Evolutionary conservation across 1,139 yeast genomes (phyloP), one percentile per base, ranked within the genome.

Genomic region (Hemisphaericaspora xylofermentans): DNA sequence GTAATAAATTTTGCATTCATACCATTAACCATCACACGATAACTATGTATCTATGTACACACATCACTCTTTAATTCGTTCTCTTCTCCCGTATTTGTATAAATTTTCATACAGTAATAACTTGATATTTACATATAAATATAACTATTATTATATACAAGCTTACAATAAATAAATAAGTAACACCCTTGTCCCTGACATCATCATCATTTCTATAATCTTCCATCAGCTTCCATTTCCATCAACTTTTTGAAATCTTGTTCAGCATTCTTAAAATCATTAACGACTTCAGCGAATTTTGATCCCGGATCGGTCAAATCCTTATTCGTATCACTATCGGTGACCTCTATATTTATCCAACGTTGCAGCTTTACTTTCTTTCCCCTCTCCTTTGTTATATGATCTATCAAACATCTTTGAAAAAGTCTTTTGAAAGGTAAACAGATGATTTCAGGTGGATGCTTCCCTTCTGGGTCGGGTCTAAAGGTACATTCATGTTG

Each of bases 401-500:
- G 43, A 10, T 65, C 60, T 14, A 71, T 49, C 10, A 68, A 49
- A 52, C 84, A 78, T 42, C 79, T 61, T 48, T 69, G 72, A 56
- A 78, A 78, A 5, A 77, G 47, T 36, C 84, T 52, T 45, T 72
- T 77, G 58, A 78, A 78, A 2, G 84, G 83, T 14, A 74, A 56
- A 48, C 84, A 78, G 22, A 74, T 64, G 42, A 75, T 72, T 42
- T 74, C 67, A 3, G 71, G 70, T 1, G 69, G 64, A 27, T 56
- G 54, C 6, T 59, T 48, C 8, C 35, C 27, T 21, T 38, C 37
- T 6, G 35, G 35, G 7, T 37, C 32, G 3, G 53, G 49, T 35
- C 57, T 57, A 46, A 71, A 72, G 2, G 77, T 73, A 48, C 80
- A 75, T 49, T 73, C 78, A 53, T 72, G 74, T 51, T 78, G 83